Evolutionary conservation across 2,329 filamentous ascomycete genomes (phyloP).

Genomic region (Aspergillus phoenicis): DNA sequence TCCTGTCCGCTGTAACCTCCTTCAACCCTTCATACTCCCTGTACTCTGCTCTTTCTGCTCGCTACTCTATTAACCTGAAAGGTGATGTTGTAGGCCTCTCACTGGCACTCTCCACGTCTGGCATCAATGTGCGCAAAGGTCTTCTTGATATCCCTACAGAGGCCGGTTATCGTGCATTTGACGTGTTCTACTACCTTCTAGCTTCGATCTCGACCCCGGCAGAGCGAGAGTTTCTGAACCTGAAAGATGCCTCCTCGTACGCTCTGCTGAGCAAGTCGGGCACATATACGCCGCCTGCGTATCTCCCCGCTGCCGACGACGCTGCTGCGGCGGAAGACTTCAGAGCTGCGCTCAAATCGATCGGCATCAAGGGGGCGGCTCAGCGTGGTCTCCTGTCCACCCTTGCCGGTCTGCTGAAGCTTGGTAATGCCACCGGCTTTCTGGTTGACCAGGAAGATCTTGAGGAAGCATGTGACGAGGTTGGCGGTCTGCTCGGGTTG

Average conservation of each 20-base stretch:
- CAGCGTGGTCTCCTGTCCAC: conserved; percentile 83
- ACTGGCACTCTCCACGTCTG: conserved; percentile 79
- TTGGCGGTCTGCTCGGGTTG: conserved; percentile 79
- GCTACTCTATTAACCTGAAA: conserved; percentile 76
- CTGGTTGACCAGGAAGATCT: conserved; percentile 80
- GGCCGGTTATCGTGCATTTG: conserved; percentile 85
- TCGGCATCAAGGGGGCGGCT: conserved; percentile 86
- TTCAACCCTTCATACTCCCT: conserved; percentile 82
- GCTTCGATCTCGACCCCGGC: conserved; percentile 87
- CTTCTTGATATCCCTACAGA: conserved; percentile 79
- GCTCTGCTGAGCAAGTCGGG: conserved; percentile 76
- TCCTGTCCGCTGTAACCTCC: conserved; percentile 83
- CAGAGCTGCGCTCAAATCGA: conserved; percentile 78
- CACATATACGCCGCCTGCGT: conserved; percentile 83
- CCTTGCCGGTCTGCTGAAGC: conserved; percentile 82
- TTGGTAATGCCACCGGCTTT: conserved; percentile 88
- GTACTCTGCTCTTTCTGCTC: conserved; percentile 78
- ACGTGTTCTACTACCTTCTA: conserved; percentile 96
- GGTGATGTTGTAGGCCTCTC: conserved; percentile 77
- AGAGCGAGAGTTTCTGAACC: conserved; percentile 83
- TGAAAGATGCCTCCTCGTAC: conserved; percentile 77
- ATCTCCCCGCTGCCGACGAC: conserved; percentile 90
- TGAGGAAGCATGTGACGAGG: conserved; percentile 86
- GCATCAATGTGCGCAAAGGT: conserved; percentile 80
- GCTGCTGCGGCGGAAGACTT: conserved; percentile 92